A percentile compares a stretch with the other conserved stretches of the same genome.
Evolutionary conservation across 2,329 filamentous ascomycete genomes (phyloP).

Genomic region (Chalaropsis thielavioides): DNA sequence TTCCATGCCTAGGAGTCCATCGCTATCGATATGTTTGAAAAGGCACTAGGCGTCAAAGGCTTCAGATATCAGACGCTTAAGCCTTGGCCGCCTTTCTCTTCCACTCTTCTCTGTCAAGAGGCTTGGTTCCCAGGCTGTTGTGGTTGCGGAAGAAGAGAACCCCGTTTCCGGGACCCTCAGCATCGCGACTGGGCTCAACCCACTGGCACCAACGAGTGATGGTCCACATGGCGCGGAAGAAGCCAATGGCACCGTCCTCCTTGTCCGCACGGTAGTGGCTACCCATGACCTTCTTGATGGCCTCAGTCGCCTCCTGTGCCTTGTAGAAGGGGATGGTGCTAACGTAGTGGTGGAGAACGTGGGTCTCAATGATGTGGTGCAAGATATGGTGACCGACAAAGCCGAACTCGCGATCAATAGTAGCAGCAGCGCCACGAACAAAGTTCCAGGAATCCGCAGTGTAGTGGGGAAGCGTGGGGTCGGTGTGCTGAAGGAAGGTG

Average conservation of each 20-base stretch:
- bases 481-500: conserved; percentile 94
- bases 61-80: background rate
- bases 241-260: conserved; percentile 62
- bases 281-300: conserved; percentile 92
- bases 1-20: background rate
- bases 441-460: conserved; percentile 77
- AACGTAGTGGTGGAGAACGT: conserved; percentile 96
- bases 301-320: conserved; percentile 84
- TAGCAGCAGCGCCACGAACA: conserved; percentile 81
- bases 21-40: background rate
- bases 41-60: background rate
- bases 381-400: conserved; percentile 84
- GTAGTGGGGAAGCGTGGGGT: conserved; percentile 89
- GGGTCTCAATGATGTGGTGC: conserved; percentile 94
- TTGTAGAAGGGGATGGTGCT: conserved; percentile 82
- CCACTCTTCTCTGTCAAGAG: conserved; percentile 18
- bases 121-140: conserved; percentile 61
- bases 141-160: conserved; percentile 92
- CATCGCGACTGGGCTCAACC: conserved; percentile 82
- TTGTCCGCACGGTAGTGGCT: conserved; percentile 81
- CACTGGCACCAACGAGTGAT: conserved; percentile 83
- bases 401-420: conserved; percentile 92
- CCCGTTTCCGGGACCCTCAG: conserved; percentile 64
- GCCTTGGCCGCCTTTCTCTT: conserved; percentile 9
- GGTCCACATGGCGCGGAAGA: conserved; percentile 69